phyloP scores from a whole-genome alignment of 2,329 filamentous ascomycete species.

The Aspergillus persii region DNA sequence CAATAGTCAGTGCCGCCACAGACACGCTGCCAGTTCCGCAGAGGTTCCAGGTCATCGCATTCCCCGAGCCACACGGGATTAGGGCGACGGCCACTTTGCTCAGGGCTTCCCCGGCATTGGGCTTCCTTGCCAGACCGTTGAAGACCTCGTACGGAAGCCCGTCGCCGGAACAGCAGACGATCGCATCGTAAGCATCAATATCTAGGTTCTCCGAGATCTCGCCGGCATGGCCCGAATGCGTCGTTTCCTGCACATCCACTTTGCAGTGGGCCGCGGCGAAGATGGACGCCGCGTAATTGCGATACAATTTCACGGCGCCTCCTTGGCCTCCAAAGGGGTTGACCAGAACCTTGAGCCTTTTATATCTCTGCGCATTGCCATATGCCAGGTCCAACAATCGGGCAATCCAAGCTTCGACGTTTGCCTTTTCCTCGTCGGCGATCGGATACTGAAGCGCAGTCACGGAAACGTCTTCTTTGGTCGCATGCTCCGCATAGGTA shows the following conservation, averaged over 20 bases:
- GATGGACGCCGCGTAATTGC: constrained; percentile 73
- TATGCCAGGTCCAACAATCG: constrained; percentile 70
- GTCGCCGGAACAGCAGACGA: constrained; percentile 88
- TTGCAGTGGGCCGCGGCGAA: constrained; percentile 77
- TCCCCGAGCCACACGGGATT: constrained; percentile 89
- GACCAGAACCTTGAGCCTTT: constrained; percentile 81
- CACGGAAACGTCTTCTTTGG: constrained; percentile 60
- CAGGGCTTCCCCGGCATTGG: constrained; percentile 72
- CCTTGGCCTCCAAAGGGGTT: constrained; percentile 91
- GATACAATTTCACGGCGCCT: constrained; percentile 69
- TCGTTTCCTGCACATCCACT: constrained; percentile 71
- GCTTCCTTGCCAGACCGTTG: constrained; percentile 78
- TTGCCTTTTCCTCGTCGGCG: constrained; percentile 49
- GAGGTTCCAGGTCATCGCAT: constrained; percentile 87
- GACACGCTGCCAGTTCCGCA: constrained; percentile 76
- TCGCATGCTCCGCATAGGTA: constrained; percentile 64
- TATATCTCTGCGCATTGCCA: constrained; percentile 62
- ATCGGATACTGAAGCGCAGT: constrained; percentile 62
- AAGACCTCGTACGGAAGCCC: constrained; percentile 91
- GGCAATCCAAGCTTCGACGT: constrained; percentile 61
- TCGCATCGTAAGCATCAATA: constrained; percentile 75
- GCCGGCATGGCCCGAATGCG: constrained; percentile 70
- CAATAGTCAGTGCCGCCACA: constrained; percentile 74
- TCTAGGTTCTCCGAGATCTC: constrained; percentile 75
- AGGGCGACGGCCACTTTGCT: constrained; percentile 77